Conservation (phyloP, 2,329 filamentous ascomycete genomes). For the Trichoderma pleuroti region DNA sequence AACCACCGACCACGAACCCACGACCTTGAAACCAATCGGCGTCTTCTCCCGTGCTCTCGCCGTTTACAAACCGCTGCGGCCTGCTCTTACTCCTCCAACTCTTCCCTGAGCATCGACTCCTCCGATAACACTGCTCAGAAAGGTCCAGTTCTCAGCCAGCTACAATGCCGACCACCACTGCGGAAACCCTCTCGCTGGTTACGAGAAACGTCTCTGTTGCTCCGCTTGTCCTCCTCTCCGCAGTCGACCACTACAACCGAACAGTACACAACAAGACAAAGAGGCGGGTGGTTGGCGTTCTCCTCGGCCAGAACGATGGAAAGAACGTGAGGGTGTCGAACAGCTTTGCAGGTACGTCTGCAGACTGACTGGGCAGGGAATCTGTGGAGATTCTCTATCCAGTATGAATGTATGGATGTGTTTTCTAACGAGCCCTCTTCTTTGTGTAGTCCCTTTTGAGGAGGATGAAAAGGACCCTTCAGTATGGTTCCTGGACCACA, state of each 20-base stretch:
- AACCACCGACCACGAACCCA: background rate
- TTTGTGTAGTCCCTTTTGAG: conserved; percentile 80
- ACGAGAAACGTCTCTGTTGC: conserved; percentile 94
- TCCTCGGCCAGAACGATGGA: conserved; percentile 93
- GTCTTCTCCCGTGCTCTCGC: background rate
- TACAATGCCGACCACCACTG: conserved; percentile 92
- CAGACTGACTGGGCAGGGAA: background rate
- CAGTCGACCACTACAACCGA: conserved; percentile 96
- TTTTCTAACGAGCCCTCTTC: conserved; percentile 7
- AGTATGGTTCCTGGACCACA: conserved; percentile 99
- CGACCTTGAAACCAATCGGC: background rate
- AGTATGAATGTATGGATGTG: background rate
- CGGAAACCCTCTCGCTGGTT: conserved; percentile 92
- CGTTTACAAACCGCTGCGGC: background rate
- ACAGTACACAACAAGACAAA: conserved; percentile 80
- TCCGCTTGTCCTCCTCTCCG: conserved; percentile 93
- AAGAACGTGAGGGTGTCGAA: conserved; percentile 97
- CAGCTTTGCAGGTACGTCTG: conserved; percentile 81
- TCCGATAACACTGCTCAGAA: background rate
- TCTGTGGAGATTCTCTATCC: background rate
- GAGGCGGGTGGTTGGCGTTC: conserved; percentile 87
- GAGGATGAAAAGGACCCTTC: conserved; percentile 98
- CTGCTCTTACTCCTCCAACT: background rate
- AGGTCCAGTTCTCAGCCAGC: conserved; percentile 7
- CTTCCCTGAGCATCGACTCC: background rate